Evolutionary conservation across 305 asterid species (phyloP).

Genomic region (Fraxinus angustifolia): DNA sequence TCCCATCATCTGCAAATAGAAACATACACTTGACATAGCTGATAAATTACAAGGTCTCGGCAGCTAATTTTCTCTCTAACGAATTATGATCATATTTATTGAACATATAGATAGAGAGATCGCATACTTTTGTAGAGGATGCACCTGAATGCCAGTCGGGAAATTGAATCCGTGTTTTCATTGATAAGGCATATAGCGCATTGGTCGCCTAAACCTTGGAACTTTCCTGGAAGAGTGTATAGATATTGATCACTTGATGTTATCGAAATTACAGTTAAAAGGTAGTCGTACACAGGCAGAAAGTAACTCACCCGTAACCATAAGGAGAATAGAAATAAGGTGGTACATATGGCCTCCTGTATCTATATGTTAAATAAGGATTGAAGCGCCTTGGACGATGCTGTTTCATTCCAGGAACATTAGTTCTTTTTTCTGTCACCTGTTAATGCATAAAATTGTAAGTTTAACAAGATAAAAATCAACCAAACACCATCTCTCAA

Average conservation of each 20-base stretch:
- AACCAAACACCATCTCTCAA: neutral
- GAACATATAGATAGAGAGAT: neutral
- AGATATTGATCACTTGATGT: neutral
- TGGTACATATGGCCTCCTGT: slow-evolving; percentile 22
- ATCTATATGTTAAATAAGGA: slow-evolving; percentile 15
- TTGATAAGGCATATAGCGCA: slow-evolving; percentile 46
- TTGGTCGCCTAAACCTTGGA: slow-evolving; percentile 49
- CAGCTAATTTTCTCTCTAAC: neutral
- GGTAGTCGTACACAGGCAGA: neutral
- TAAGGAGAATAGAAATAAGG: slow-evolving; percentile 23
- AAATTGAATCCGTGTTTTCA: neutral
- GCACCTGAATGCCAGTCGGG: neutral
- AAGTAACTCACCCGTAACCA: slow-evolving; percentile 10
- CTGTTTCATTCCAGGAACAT: slow-evolving; percentile 26
- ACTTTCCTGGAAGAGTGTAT: slow-evolving; percentile 32
- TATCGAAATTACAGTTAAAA: neutral
- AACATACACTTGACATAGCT: neutral
- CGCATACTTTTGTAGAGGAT: neutral
- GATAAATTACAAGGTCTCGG: neutral
- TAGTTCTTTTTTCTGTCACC: slow-evolving; percentile 24
- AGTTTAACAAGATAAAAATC: neutral
- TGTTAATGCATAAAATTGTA: neutral
- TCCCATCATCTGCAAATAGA: neutral
- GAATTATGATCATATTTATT: neutral
- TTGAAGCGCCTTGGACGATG: slow-evolving; percentile 17